Percentiles rank a stretch among this genome's conserved stretches.
Conservation (phyloP, 2,329 filamentous ascomycete genomes). For the Microsporum ferrugineum region DNA sequence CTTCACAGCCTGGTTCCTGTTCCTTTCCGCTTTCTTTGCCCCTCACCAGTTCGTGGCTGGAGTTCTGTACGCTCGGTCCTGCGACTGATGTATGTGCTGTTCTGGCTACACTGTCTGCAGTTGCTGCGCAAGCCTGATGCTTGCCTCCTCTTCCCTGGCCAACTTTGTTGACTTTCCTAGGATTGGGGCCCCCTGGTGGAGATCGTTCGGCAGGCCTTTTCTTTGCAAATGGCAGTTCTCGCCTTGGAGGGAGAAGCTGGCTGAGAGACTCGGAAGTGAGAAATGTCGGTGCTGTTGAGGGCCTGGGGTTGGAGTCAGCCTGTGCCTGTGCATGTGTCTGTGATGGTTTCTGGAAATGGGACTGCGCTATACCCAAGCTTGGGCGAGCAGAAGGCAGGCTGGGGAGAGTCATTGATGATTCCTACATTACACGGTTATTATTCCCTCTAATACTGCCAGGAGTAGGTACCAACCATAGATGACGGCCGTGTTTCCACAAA, state of each 20-base stretch:
- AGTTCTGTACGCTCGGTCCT: background rate
- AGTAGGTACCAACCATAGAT: background rate
- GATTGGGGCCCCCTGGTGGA: constrained; percentile 19
- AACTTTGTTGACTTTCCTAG: background rate
- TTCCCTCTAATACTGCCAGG: background rate
- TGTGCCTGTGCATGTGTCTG: background rate
- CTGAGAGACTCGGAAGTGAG: constrained; percentile 23
- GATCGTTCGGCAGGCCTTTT: constrained; percentile 19
- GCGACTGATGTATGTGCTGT: background rate
- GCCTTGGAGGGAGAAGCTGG: constrained; percentile 32
- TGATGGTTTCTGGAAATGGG: background rate
- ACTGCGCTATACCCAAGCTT: background rate
- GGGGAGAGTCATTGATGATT: constrained; percentile 6
- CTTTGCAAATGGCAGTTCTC: constrained; percentile 31
- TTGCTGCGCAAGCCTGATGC: background rate
- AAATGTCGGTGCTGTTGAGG: constrained; percentile 20
- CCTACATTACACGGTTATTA: constrained; percentile 5
- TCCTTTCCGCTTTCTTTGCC: constrained; percentile 1
- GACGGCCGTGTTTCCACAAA: constrained; percentile 9
- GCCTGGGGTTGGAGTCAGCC: constrained; percentile 10
- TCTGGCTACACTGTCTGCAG: background rate
- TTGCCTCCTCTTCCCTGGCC: background rate
- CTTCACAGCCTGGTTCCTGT: background rate
- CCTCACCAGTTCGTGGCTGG: background rate
- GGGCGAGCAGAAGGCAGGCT: constrained; percentile 1